Evolutionary conservation across 768 basidiomycete genomes (phyloP), one percentile per base, ranked within the genome.

Genomic region (Collybia sordida): DNA sequence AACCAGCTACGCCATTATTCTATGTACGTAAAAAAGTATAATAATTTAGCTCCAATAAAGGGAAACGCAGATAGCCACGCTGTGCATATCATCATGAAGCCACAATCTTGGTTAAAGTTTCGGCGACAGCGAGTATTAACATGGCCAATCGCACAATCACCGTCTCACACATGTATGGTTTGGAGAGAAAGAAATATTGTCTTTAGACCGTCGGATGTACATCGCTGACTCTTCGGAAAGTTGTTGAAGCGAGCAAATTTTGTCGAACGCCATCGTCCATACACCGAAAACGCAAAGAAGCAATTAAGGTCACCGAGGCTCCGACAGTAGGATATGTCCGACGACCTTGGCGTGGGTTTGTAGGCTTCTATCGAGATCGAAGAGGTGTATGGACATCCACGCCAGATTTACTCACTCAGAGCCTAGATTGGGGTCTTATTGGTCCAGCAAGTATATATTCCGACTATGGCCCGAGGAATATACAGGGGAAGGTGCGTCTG

Each of bases 381-480:
- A 41, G 24, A 12, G 12, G 31, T 39, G 47, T 4, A 42, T 27
- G 25, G 17, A 36, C 25, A 52, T 47, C 45, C 44, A 28, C 12
- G 12, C 43, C 28, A 44, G 42, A 42, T 46, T 40, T 19, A 41
- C 39, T 17, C 39, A 41, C 39, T 23, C 25, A 22, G 8, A 17
- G 23, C 19, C 21, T 34, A 28, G 18, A 21, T 41, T 12, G 37
- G 21, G 17, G 23, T 37, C 4, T 37, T 12, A 47, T 51, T 27
- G 36, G 50, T 34, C 51, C 51, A 52, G 37, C 38, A 37, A 22
- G 24, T 15, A 35, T 18, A 18, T 34, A 46, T 21, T 49, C 67
- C 65, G 63, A 67, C 42, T 46, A 62, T 63, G 38, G 34, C 45
- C 67, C 66, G 63, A 61, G 52, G 59, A 56, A 59, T 54, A 50